Percentiles rank a stretch among this genome's conserved stretches.
Conservation (phyloP, 2,329 filamentous ascomycete genomes). For the Aspergillus fijiensis region DNA sequence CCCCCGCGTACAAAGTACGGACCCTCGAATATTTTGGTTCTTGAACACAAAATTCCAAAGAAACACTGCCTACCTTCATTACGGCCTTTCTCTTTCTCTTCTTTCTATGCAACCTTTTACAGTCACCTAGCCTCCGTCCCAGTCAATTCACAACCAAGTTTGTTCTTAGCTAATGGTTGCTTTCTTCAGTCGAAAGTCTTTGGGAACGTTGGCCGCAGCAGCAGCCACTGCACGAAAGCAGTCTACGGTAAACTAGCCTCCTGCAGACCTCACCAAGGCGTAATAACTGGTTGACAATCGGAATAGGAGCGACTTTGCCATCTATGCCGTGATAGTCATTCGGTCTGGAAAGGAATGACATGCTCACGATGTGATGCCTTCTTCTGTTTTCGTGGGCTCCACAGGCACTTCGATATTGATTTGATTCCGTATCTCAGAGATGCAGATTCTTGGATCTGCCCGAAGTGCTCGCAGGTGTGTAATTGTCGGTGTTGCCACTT, state of each 20-base stretch:
- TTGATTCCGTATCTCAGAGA: constrained; percentile 31
- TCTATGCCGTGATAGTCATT: constrained; percentile 37
- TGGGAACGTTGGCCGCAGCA: constrained; percentile 26
- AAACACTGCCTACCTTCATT: neutral
- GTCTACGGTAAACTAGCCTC: constrained; percentile 18
- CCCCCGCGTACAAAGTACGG: constrained; percentile 9
- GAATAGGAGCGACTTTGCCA: constrained; percentile 35
- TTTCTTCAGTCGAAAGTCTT: constrained; percentile 12
- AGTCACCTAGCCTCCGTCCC: neutral
- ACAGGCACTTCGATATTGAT: constrained; percentile 38
- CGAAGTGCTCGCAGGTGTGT: constrained; percentile 35
- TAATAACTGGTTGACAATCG: neutral
- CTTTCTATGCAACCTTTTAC: neutral
- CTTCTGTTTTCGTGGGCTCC: constrained; percentile 38
- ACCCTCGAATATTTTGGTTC: neutral
- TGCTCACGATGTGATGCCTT: constrained; percentile 37
- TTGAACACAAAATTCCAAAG: neutral
- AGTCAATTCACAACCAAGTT: neutral
- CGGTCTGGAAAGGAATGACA: constrained; percentile 35
- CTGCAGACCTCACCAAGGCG: constrained; percentile 11
- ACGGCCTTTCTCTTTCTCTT: neutral
- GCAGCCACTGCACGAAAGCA: constrained; percentile 26
- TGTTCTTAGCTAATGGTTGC: neutral
- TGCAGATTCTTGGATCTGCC: constrained; percentile 32
- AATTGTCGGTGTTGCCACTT: constrained; percentile 41